Evolutionary conservation across 2,329 filamentous ascomycete genomes (phyloP).

Genomic region (Alternaria hordeiaustralica): DNA sequence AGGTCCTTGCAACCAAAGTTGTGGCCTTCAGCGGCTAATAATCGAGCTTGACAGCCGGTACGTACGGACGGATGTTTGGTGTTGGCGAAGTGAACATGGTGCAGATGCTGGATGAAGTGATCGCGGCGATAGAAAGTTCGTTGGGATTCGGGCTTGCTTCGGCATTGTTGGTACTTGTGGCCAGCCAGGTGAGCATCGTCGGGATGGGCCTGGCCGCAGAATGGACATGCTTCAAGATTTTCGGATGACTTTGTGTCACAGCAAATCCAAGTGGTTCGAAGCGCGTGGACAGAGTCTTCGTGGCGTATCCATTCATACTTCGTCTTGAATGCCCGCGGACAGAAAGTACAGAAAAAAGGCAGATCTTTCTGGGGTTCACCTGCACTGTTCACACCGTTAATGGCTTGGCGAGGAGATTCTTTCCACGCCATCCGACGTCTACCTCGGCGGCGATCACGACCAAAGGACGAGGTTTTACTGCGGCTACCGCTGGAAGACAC

Average conservation of each 20-base stretch:
- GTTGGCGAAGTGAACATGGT: slow-evolving; percentile 45
- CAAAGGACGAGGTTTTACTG: slow-evolving; percentile 46
- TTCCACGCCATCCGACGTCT: slow-evolving; percentile 46
- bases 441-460: slow-evolving; percentile 42
- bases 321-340: slow-evolving; percentile 44
- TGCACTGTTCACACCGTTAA: slow-evolving; percentile 40
- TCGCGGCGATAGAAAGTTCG: slow-evolving; percentile 47
- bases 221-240: slow-evolving; percentile 37
- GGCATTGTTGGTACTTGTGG: slow-evolving; percentile 46
- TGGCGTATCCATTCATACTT: slow-evolving; percentile 49
- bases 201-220: slow-evolving; percentile 41
- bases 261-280: slow-evolving; percentile 49
- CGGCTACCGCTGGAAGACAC: slow-evolving; percentile 39
- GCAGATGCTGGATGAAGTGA: slow-evolving; percentile 45
- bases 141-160: slow-evolving; percentile 43
- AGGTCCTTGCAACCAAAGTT: slow-evolving; percentile 47
- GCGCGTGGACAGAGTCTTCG: slow-evolving; percentile 46
- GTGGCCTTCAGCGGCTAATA: slow-evolving; percentile 36
- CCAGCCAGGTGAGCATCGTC: slow-evolving; percentile 43
- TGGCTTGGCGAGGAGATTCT: slow-evolving; percentile 36
- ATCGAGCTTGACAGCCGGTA: slow-evolving; percentile 41
- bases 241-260: slow-evolving; percentile 35
- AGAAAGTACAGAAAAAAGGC: slow-evolving; percentile 47
- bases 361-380: slow-evolving; percentile 40
- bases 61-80: slow-evolving; percentile 42